A percentile compares a stretch with the other conserved stretches of the same genome.
Evolutionary conservation across 2,329 filamentous ascomycete genomes (phyloP).

Genomic region (Aspergillus clavatus): DNA sequence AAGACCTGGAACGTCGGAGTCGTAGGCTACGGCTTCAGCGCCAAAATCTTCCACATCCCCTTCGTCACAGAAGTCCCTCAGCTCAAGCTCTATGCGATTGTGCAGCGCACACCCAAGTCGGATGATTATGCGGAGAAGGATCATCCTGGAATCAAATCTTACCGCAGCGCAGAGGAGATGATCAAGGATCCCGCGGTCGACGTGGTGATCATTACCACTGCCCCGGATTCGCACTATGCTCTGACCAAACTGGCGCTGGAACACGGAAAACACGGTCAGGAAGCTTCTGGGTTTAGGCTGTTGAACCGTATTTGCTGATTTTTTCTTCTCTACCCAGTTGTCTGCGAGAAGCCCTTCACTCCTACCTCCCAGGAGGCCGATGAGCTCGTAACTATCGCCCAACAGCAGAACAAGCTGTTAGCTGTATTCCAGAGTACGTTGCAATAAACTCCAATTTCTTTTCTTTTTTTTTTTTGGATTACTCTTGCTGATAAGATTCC

Average conservation of each 20-base stretch:
- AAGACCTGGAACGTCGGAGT: conserved; percentile 54
- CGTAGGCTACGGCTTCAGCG: conserved; percentile 59
- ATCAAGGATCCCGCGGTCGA: conserved; percentile 63
- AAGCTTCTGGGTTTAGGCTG: background rate
- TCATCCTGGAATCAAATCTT: conserved; percentile 61
- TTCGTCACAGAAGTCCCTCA: conserved; percentile 62
- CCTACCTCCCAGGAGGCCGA: conserved; percentile 65
- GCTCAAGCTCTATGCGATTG: conserved; percentile 67
- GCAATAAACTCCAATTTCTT: too few relatives aligned
- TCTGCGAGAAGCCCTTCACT: conserved; percentile 80
- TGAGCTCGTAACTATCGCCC: conserved; percentile 54
- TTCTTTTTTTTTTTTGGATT: too few relatives aligned
- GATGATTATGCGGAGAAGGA: conserved; percentile 64
- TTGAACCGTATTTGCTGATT: background rate
- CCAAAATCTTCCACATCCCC: conserved; percentile 81
- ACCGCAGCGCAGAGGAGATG: conserved; percentile 58
- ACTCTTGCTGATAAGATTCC: too few relatives aligned
- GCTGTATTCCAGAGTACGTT: conserved; percentile 64
- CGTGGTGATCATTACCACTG: conserved; percentile 66
- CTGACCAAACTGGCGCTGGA: conserved; percentile 62
- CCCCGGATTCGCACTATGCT: conserved; percentile 65
- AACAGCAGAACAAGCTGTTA: conserved; percentile 49
- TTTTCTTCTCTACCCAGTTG: conserved; percentile 41
- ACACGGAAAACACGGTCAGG: conserved; percentile 62
- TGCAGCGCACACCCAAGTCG: conserved; percentile 65